These are phyloP conservation scores for Phytophthora vignae DNA, from an alignment of 352 stramenopile genomes.

Conservation along the genomic window DNA sequence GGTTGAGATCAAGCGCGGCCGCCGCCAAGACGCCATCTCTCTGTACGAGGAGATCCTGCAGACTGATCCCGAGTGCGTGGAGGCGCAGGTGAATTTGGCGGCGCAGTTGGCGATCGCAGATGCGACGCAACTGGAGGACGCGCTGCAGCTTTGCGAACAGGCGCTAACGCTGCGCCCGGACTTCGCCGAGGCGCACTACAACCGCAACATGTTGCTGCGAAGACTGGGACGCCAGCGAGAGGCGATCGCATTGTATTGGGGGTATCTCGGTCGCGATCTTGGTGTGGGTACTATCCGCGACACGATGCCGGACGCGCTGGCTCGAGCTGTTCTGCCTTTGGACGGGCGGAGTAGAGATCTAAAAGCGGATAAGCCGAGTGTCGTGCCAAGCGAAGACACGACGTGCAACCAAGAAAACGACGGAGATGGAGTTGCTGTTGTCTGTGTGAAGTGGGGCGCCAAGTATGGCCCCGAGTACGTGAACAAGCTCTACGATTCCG, in stretches of 20 bases:
- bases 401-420: constrained; percentile 7
- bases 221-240: constrained; percentile 55
- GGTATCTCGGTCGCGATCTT: constrained; percentile 90
- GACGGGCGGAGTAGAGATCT: neutral
- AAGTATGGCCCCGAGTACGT: constrained; percentile 89
- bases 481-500: constrained; percentile 66
- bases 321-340: constrained; percentile 59
- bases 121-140: constrained; percentile 33
- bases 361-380: neutral
- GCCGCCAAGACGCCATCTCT: constrained; percentile 35
- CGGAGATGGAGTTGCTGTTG: constrained; percentile 42
- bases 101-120: constrained; percentile 52
- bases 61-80: constrained; percentile 33
- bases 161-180: constrained; percentile 42
- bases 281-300: constrained; percentile 16
- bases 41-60: constrained; percentile 45
- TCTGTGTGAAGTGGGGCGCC: constrained; percentile 89
- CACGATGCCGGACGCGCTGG: constrained; percentile 5
- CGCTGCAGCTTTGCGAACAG: constrained; percentile 43
- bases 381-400: neutral
- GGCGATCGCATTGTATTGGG: constrained; percentile 56
- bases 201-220: constrained; percentile 69
- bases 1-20: constrained; percentile 19
- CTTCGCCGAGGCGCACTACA: constrained; percentile 60
- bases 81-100: constrained; percentile 66